A percentile compares a stretch with the other conserved stretches of the same genome.
Conservation (phyloP, 768 basidiomycete genomes). For the Macrolepiota fuliginosa region DNA sequence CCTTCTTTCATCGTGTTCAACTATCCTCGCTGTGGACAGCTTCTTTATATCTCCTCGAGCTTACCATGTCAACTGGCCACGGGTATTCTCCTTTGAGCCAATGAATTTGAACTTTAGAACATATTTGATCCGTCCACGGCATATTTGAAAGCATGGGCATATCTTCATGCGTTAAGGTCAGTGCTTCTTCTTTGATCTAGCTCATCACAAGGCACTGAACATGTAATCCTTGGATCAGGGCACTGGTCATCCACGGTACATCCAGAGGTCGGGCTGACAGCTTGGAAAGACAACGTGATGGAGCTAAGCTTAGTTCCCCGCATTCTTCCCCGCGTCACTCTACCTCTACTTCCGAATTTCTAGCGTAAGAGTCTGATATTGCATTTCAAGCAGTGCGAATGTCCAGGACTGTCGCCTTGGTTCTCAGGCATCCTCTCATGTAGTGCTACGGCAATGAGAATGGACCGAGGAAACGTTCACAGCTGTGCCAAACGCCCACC, state of each 20-base stretch:
- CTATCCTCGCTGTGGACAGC: too few species aligned
- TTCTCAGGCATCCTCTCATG: background rate
- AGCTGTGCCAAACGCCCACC: background rate
- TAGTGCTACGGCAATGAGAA: background rate
- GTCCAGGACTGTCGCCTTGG: too few species aligned
- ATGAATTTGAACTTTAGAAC: background rate
- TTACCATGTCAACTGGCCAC: background rate
- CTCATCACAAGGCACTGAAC: background rate
- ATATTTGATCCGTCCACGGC: background rate
- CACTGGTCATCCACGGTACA: background rate
- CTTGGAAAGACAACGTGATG: background rate
- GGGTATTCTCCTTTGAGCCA: background rate
- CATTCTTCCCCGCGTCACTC: background rate
- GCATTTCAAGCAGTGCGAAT: background rate
- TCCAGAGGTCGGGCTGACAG: background rate
- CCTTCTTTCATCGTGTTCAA: too few species aligned
- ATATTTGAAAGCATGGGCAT: background rate
- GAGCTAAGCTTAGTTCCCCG: background rate
- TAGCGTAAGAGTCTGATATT: background rate
- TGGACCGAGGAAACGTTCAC: background rate
- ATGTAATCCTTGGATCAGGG: background rate
- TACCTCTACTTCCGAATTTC: background rate
- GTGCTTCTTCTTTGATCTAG: background rate
- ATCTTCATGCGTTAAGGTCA: background rate
- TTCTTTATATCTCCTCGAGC: too few species aligned